phyloP scores from a whole-genome alignment of 345 rosid genomes.

The Aquilaria sinensis region DNA sequence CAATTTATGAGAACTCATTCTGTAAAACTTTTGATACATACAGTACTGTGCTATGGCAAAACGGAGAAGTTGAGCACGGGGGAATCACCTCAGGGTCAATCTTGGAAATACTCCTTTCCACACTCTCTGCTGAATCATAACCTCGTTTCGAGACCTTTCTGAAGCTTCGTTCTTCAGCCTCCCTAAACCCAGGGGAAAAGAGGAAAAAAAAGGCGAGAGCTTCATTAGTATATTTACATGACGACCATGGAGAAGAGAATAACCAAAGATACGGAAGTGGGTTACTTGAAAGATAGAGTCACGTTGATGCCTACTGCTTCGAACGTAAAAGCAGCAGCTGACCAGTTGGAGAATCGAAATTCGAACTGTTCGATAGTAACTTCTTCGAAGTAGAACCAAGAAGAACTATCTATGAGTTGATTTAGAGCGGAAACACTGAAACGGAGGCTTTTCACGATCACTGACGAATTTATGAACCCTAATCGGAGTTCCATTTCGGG shows the following conservation, averaged over 20 bases:
- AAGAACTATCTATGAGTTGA: conserved; percentile 39
- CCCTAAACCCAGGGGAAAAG: conserved; percentile 18
- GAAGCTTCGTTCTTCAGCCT: conserved; percentile 29
- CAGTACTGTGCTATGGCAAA: too few species aligned
- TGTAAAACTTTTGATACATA: too few species aligned
- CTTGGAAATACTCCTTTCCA: conserved; percentile 40
- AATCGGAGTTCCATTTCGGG: conserved; percentile 59
- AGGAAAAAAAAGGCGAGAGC: neutral
- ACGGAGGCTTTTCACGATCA: conserved; percentile 38
- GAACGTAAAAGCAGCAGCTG: conserved; percentile 45
- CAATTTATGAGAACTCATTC: too few species aligned
- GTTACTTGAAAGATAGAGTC: conserved; percentile 12
- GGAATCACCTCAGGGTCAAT: conserved; percentile 79
- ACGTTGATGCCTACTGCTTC: conserved; percentile 53
- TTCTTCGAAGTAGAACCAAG: conserved; percentile 35
- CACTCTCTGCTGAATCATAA: conserved; percentile 27
- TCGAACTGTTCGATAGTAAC: conserved; percentile 41
- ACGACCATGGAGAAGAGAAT: conserved; percentile 7
- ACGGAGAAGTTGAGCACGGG: too few species aligned
- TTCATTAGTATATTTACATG: neutral
- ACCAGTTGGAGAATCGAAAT: conserved; percentile 66
- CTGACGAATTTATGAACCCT: conserved; percentile 47
- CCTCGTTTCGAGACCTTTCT: conserved; percentile 23
- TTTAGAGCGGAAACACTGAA: conserved; percentile 48
- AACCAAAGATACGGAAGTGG: conserved; percentile 5